A percentile compares a stretch with the other conserved stretches of the same genome.
phyloP scores from a whole-genome alignment of 306 rosid species.

The Trifolium fragiferum region DNA sequence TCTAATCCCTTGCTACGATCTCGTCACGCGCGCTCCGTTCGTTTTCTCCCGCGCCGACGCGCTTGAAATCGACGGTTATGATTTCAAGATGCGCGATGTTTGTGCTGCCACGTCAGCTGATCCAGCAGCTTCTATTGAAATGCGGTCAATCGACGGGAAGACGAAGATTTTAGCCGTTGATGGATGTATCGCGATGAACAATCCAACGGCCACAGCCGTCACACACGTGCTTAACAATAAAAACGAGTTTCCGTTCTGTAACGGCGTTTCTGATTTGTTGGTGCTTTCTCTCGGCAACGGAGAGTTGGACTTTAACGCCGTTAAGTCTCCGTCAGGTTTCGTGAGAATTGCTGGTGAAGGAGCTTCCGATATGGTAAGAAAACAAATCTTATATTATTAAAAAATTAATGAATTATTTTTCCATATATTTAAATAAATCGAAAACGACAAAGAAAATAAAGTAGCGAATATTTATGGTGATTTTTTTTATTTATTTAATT shows the following conservation, averaged over 20 bases:
- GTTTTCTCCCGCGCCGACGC: constrained; percentile 98
- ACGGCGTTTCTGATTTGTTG: constrained; percentile 69
- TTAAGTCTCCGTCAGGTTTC: constrained; percentile 56
- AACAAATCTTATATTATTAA: background rate
- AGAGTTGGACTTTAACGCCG: constrained; percentile 62
- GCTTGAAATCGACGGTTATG: constrained; percentile 84
- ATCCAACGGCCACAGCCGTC: constrained; percentile 83
- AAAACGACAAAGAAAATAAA: constrained; percentile 21
- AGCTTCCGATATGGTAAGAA: constrained; percentile 85
- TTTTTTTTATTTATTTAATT: background rate
- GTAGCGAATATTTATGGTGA: background rate
- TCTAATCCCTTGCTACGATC: constrained; percentile 92
- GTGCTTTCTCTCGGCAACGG: constrained; percentile 93
- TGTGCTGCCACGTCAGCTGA: constrained; percentile 75
- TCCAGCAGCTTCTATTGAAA: constrained; percentile 49
- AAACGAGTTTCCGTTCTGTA: constrained; percentile 89
- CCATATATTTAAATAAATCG: background rate
- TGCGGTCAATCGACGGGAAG: constrained; percentile 67
- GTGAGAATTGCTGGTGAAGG: constrained; percentile 83
- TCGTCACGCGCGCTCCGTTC: constrained; percentile 83
- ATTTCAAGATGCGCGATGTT: constrained; percentile 86
- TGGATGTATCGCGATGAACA: constrained; percentile 86
- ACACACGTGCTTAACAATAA: constrained; percentile 95
- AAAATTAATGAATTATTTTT: constrained; percentile 1
- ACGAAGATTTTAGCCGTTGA: constrained; percentile 80